These are phyloP conservation scores for Mycena latifolia DNA, from an alignment of 768 basidiomycete genomes.

Conservation along the genomic window DNA sequence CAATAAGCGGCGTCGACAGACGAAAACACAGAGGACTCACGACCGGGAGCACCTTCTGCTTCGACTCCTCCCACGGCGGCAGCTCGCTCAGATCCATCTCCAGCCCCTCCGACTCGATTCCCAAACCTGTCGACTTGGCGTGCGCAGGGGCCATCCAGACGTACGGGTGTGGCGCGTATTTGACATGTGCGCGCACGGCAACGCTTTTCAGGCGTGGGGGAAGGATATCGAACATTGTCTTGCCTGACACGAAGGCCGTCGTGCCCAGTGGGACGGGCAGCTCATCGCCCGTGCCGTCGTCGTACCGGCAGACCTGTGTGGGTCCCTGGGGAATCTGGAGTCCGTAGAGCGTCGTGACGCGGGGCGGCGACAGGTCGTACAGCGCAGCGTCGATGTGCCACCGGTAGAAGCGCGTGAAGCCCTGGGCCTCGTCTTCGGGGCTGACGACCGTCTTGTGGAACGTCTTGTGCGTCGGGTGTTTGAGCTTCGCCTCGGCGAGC, in stretches of 20 bases:
- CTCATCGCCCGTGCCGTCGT: conserved; percentile 90
- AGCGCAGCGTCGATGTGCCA: conserved; percentile 95
- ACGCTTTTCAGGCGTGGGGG: conserved; percentile 80
- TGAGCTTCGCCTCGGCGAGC: conserved; percentile 80
- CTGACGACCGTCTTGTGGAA: conserved; percentile 89
- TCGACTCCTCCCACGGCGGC: conserved; percentile 85
- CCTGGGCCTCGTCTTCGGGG: conserved; percentile 78
- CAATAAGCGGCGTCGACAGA: too few relatives aligned
- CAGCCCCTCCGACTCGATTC: conserved; percentile 82
- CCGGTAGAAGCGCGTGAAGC: conserved; percentile 89
- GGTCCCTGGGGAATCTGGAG: conserved; percentile 77
- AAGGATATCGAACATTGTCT: conserved; percentile 87
- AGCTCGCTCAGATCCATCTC: conserved; percentile 78
- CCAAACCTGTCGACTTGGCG: conserved; percentile 83
- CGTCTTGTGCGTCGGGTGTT: conserved; percentile 91
- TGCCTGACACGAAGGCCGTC: conserved; percentile 86
- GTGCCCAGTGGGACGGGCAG: conserved; percentile 87
- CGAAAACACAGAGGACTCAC: too few relatives aligned
- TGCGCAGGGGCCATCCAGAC: conserved; percentile 90
- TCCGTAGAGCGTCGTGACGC: conserved; percentile 88
- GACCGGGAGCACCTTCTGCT: conserved; percentile 77
- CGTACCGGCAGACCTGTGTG: conserved; percentile 77
- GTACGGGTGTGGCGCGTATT: conserved; percentile 89
- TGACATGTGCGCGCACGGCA: conserved; percentile 80
- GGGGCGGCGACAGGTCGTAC: conserved; percentile 82